These are phyloP conservation scores for Fusarium sp. DNA, from an alignment of 2,329 filamentous ascomycete species.

Conservation along the genomic window DNA sequence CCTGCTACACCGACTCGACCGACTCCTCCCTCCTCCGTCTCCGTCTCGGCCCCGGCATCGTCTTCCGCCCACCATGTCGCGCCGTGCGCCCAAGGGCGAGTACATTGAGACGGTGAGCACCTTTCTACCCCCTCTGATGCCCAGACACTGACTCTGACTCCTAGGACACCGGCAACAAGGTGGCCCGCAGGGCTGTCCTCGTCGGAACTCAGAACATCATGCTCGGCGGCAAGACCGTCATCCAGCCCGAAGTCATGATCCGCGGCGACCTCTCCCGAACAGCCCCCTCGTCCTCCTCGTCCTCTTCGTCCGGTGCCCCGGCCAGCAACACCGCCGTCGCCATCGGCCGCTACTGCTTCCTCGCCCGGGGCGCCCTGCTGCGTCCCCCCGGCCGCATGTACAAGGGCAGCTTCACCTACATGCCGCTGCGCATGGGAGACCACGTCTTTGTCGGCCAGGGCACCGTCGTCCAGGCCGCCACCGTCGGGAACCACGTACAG, in stretches of 20 bases:
- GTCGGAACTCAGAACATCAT: conserved; percentile 98
- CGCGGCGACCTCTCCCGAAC: conserved; percentile 85
- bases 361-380: conserved; percentile 81
- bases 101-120: conserved; percentile 92
- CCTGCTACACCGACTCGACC: conserved; percentile 29
- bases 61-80: conserved; percentile 69
- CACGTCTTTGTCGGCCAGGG: conserved; percentile 89
- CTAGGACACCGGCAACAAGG: conserved; percentile 98
- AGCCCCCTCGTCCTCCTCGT: conserved; percentile 58
- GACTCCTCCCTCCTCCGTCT: conserved; percentile 19
- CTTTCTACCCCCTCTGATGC: not conserved
- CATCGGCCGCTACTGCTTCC: conserved; percentile 91
- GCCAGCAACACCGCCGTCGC: conserved; percentile 77
- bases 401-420: conserved; percentile 82
- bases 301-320: conserved; percentile 55
- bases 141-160: not conserved
- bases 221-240: conserved; percentile 94
- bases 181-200: conserved; percentile 90
- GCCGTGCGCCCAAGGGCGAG: conserved; percentile 84
- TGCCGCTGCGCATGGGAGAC: conserved; percentile 92
- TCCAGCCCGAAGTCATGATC: conserved; percentile 94
- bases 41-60: conserved; percentile 21
- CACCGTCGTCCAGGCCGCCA: conserved; percentile 84
- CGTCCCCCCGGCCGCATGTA: conserved; percentile 86
- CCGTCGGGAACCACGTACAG: conserved; percentile 86